These are phyloP conservation scores for Pulveroboletus sp. DNA, from an alignment of 768 basidiomycete species.

Conservation along the genomic window DNA sequence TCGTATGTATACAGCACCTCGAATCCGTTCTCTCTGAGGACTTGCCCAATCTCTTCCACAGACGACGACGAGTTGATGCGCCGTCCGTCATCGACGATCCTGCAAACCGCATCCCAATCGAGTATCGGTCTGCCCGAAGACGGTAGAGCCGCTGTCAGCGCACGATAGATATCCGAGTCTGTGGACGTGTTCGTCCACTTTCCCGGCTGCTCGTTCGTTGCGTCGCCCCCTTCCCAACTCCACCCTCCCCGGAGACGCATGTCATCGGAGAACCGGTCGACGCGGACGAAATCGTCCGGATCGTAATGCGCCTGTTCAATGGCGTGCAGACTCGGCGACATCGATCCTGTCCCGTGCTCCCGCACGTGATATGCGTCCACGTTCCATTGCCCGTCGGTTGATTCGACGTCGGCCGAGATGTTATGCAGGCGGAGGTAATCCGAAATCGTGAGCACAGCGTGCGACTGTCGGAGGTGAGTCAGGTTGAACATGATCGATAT, in stretches of 20 bases:
- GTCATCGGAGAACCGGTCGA: slow-evolving; percentile 33
- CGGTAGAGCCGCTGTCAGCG: slow-evolving; percentile 15
- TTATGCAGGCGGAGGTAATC: slow-evolving; percentile 43
- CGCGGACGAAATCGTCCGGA: slow-evolving; percentile 30
- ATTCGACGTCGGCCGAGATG: slow-evolving; percentile 31
- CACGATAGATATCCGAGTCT: slow-evolving; percentile 15
- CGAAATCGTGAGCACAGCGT: slow-evolving; percentile 37
- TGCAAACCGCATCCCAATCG: slow-evolving; percentile 23
- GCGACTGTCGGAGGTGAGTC: slow-evolving; percentile 33
- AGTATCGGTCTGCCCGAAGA: slow-evolving; percentile 13
- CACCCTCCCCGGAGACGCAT: slow-evolving; percentile 34
- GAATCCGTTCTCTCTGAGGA: slow-evolving; percentile 38
- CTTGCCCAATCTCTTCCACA: slow-evolving; percentile 28
- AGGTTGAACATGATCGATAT: slow-evolving; percentile 42
- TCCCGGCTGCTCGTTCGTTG: slow-evolving; percentile 16
- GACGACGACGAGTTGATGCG: slow-evolving; percentile 20
- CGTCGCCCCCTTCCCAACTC: slow-evolving; percentile 13
- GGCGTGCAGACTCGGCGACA: slow-evolving; percentile 25
- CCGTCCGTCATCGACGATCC: slow-evolving; percentile 19
- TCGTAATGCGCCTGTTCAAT: slow-evolving; percentile 41
- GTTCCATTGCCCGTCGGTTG: slow-evolving; percentile 37
- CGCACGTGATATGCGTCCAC: slow-evolving; percentile 32
- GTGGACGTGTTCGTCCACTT: slow-evolving; percentile 15
- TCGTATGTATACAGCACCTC: slow-evolving; percentile 40
- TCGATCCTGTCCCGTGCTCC: slow-evolving; percentile 12